Conservation (phyloP, 2,329 filamentous ascomycete genomes). For the Elsinoe necatrix region DNA sequence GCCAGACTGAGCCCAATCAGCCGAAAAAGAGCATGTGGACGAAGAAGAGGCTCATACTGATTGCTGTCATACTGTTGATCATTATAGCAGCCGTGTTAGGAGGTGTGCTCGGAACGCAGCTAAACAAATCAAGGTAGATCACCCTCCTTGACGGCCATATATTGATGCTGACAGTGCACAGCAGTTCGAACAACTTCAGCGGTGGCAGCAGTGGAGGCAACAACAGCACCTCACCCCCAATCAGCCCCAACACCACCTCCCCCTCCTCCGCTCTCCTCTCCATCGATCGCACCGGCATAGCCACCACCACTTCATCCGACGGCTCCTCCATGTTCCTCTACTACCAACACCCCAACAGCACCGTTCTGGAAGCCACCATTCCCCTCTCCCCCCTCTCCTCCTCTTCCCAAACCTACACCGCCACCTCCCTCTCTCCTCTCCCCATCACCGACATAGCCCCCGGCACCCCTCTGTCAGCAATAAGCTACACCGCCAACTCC, state of each 20-base stretch:
- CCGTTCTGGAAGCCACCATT: slow-evolving; percentile 7
- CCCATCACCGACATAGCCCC: slow-evolving; percentile 2
- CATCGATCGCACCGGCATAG: slow-evolving; percentile 10
- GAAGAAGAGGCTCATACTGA: neutral
- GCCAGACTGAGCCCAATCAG: neutral
- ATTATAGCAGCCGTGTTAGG: slow-evolving; percentile 7
- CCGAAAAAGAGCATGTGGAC: neutral
- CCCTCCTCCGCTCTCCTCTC: neutral
- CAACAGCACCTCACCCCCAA: neutral
- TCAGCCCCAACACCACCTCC: neutral
- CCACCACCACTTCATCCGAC: neutral
- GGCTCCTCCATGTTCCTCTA: slow-evolving; percentile 2
- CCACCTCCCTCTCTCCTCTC: neutral
- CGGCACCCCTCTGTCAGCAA: slow-evolving; percentile 4
- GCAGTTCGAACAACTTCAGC: neutral
- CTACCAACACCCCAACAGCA: slow-evolving; percentile 11
- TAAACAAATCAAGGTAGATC: slow-evolving; percentile 12
- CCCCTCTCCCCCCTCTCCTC: neutral
- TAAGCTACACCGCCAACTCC: slow-evolving; percentile 10
- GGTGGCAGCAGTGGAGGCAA: neutral
- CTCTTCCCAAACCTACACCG: neutral
- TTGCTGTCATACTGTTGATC: neutral
- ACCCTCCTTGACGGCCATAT: neutral
- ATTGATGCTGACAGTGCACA: neutral
- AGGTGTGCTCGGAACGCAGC: slow-evolving; percentile 12